phyloP scores from a whole-genome alignment of 208 protist species.

The Naegleria gruberi region DNA sequence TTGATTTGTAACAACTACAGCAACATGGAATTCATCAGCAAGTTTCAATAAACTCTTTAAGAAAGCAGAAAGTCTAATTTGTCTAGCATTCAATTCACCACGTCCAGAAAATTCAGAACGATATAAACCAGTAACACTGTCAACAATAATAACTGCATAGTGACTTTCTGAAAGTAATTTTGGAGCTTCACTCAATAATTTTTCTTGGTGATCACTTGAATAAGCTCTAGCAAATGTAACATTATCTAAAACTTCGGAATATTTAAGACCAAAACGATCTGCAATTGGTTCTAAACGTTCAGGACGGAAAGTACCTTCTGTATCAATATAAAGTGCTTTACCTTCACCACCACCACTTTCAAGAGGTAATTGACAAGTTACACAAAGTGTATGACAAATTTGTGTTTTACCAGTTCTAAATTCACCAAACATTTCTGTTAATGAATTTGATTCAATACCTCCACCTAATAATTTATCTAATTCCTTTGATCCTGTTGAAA shows the following conservation, averaged over 20 bases:
- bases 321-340: constrained; percentile 85
- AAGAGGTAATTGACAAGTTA: constrained; percentile 86
- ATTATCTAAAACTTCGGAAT: constrained; percentile 83
- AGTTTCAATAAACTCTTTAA: constrained; percentile 88
- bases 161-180: constrained; percentile 52
- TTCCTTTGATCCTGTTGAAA: constrained; percentile 83
- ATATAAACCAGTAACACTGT: constrained; percentile 98
- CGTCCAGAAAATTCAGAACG: constrained; percentile 91
- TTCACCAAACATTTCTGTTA: constrained; percentile 75
- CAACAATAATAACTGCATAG: constrained; percentile 83
- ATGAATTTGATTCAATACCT: constrained; percentile 85
- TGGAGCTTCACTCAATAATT: constrained; percentile 58
- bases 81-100: constrained; percentile 91
- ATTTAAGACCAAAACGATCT: constrained; percentile 84
- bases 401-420: constrained; percentile 95
- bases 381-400: constrained; percentile 92
- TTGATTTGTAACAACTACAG: constrained; percentile 51
- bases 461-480: constrained; percentile 88
- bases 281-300: constrained; percentile 92
- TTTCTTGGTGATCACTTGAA: constrained; percentile 84
- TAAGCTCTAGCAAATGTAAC: constrained; percentile 92
- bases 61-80: constrained; percentile 83
- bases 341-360: constrained; percentile 80
- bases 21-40: constrained; percentile 78
- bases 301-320: constrained; percentile 94